phyloP scores from a whole-genome alignment of 345 rosid genomes.

The Eucalyptus regnans region DNA sequence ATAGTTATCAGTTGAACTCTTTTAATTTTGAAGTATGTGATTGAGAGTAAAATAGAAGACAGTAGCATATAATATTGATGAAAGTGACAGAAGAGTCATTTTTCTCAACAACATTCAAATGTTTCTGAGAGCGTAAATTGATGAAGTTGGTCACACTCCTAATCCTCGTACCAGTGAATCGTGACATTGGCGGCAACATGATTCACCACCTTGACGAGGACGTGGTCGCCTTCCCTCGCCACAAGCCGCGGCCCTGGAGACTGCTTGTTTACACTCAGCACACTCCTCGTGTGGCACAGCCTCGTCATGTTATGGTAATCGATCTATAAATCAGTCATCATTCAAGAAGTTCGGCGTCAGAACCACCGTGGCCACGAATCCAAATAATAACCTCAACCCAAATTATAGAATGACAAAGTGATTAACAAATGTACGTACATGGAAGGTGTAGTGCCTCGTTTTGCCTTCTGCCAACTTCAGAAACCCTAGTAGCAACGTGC shows the following conservation, averaged over 20 bases:
- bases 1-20: background rate
- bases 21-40: background rate
- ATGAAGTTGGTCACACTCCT: background rate
- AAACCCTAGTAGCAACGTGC: background rate
- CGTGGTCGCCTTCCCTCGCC: conserved; percentile 51
- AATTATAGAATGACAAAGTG: background rate
- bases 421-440: conserved; percentile 9
- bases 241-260: conserved; percentile 43
- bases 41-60: background rate
- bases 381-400: background rate
- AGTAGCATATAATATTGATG: background rate
- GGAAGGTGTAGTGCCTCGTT: conserved; percentile 50
- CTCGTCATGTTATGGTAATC: conserved; percentile 28
- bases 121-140: background rate
- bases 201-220: conserved; percentile 36
- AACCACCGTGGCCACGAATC: background rate
- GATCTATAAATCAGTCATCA: background rate
- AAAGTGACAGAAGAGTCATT: background rate
- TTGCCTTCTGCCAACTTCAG: conserved; percentile 6
- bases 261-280: conserved; percentile 38
- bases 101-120: background rate
- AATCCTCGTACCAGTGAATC: conserved; percentile 34
- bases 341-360: background rate
- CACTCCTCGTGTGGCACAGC: conserved; percentile 35
- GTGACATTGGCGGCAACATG: conserved; percentile 31